Evolutionary conservation across 2,329 filamentous ascomycete genomes (phyloP).

Genomic region (Exophiala calicioides): DNA sequence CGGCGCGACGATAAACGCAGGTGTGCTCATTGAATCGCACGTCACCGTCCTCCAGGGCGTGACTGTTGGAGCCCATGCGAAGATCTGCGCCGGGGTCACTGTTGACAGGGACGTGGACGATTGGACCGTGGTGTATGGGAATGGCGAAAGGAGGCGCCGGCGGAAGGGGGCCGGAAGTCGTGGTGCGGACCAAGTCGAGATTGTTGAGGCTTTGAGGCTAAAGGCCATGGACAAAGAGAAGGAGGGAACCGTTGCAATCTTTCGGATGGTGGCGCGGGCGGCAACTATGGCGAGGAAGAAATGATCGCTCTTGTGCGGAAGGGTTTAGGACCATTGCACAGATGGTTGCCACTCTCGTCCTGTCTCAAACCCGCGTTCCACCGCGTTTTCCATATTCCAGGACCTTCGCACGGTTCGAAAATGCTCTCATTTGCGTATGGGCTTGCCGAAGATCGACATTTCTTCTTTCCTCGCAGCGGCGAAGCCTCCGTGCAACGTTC

Average conservation of each 20-base stretch:
- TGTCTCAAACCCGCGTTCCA: too few relatives aligned
- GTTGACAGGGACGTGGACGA: slow-evolving; percentile 61
- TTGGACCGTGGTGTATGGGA: slow-evolving; percentile 69
- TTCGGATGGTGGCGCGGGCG: slow-evolving; percentile 22
- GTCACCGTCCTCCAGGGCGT: slow-evolving; percentile 39
- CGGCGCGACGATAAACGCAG: slow-evolving; percentile 42
- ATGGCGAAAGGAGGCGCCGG: slow-evolving; percentile 42
- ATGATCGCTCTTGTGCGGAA: slow-evolving; percentile 7
- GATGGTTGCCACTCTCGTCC: too few relatives aligned
- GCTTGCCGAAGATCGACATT: too few relatives aligned
- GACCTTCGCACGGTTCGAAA: too few relatives aligned
- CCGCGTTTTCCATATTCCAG: too few relatives aligned
- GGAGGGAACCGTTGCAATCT: slow-evolving; percentile 23
- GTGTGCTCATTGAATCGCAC: slow-evolving; percentile 48
- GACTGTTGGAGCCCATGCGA: slow-evolving; percentile 60
- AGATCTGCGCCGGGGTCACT: slow-evolving; percentile 65
- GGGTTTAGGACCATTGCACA: background rate
- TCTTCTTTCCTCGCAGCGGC: too few relatives aligned
- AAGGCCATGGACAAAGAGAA: slow-evolving; percentile 55
- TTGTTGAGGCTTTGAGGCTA: slow-evolving; percentile 62
- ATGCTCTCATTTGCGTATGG: too few relatives aligned
- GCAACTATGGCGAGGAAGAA: slow-evolving; percentile 30
- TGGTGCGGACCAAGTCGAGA: slow-evolving; percentile 27
- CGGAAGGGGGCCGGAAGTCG: slow-evolving; percentile 12
- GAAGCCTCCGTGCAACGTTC: too few relatives aligned